These are phyloP conservation scores for Silybum marianum DNA, from an alignment of 129 eudicot genomes.

Conservation along the genomic window DNA sequence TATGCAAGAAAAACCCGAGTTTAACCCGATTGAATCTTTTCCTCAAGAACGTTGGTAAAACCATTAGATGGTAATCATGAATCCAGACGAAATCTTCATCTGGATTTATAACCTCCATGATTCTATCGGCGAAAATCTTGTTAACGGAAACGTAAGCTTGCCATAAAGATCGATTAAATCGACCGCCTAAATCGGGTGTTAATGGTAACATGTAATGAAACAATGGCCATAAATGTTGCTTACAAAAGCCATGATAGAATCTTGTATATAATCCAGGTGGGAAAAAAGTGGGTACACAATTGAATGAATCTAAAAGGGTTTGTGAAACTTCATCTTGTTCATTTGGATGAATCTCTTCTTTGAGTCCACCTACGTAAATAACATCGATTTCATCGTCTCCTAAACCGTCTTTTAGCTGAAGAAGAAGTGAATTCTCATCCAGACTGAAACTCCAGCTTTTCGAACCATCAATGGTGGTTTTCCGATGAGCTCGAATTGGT, in stretches of 20 bases:
- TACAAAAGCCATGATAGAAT: slow-evolving; percentile 79
- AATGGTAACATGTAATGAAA: slow-evolving; percentile 83
- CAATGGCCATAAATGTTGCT: slow-evolving; percentile 80
- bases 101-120: slow-evolving; percentile 83
- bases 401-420: slow-evolving; percentile 69
- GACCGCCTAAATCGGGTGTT: slow-evolving; percentile 74
- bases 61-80: slow-evolving; percentile 83
- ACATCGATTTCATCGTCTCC: slow-evolving; percentile 60
- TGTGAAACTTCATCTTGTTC: slow-evolving; percentile 84
- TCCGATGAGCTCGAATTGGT: slow-evolving; percentile 57
- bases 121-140: slow-evolving; percentile 80
- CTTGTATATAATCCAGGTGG: slow-evolving; percentile 66
- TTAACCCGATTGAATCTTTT: slow-evolving; percentile 70
- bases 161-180: slow-evolving; percentile 73
- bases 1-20: slow-evolving; percentile 79
- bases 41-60: slow-evolving; percentile 73
- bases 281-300: slow-evolving; percentile 75
- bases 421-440: slow-evolving; percentile 67
- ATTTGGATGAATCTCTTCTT: slow-evolving; percentile 69
- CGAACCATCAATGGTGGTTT: slow-evolving; percentile 28
- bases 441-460: slow-evolving; percentile 66
- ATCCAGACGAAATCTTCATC: slow-evolving; percentile 88
- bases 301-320: slow-evolving; percentile 58
- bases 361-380: slow-evolving; percentile 71
- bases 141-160: slow-evolving; percentile 86